A percentile compares a stretch with the other conserved stretches of the same genome.
phyloP scores from a whole-genome alignment of 768 basidiomycete species.

The Pisolithus albus region DNA sequence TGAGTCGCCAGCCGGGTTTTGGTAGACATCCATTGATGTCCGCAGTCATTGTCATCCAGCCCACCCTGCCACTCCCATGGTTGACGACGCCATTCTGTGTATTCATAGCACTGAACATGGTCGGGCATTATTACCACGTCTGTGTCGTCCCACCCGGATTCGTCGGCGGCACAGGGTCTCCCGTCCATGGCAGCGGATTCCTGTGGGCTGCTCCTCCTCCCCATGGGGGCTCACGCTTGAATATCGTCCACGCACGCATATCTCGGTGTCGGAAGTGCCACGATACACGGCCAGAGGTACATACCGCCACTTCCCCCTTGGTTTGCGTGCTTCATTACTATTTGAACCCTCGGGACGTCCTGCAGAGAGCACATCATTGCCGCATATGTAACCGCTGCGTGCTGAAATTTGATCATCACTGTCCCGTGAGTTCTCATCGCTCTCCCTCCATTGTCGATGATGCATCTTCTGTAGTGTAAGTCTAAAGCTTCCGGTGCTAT shows the following conservation, averaged over 20 bases:
- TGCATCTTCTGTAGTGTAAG: conserved; percentile 33
- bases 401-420: conserved; percentile 87
- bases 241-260: conserved; percentile 47
- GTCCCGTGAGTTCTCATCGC: conserved; percentile 55
- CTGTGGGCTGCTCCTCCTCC: conserved; percentile 48
- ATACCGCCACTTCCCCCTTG: conserved; percentile 14
- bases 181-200: conserved; percentile 31
- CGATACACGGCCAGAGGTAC: conserved; percentile 69
- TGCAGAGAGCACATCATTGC: conserved; percentile 88
- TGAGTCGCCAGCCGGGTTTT: conserved; percentile 34
- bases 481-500: conserved; percentile 2
- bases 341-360: conserved; percentile 10
- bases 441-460: background rate
- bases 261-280: conserved; percentile 68
- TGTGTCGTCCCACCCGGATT: conserved; percentile 78
- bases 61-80: conserved; percentile 52
- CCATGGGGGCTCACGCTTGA: conserved; percentile 31
- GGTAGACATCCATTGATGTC: background rate
- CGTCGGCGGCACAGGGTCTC: conserved; percentile 49
- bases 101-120: conserved; percentile 72
- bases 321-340: background rate
- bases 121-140: conserved; percentile 80
- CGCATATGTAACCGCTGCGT: conserved; percentile 86
- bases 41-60: conserved; percentile 74
- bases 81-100: conserved; percentile 61